phyloP scores from a whole-genome alignment of 306 rosid species.

The Castanospermum australe region DNA sequence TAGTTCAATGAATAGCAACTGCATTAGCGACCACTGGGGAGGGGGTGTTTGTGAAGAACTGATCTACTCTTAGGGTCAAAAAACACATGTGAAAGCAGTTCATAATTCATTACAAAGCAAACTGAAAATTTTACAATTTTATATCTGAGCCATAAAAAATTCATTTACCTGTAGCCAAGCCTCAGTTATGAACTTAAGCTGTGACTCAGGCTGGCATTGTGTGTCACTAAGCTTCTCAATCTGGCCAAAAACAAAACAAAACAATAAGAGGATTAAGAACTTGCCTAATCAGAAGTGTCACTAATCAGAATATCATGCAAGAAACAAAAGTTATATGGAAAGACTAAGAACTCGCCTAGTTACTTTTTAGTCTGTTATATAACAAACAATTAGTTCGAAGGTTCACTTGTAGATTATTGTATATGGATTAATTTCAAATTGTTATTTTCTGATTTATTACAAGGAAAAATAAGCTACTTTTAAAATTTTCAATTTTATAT shows the following conservation, averaged over 20 bases:
- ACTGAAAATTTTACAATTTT: neutral
- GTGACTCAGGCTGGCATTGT: slow-evolving; percentile 96
- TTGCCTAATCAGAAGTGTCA: too few species aligned
- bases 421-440: too few species aligned
- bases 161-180: slow-evolving; percentile 89
- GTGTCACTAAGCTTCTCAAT: slow-evolving; percentile 88
- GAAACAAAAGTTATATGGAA: neutral
- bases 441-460: neutral
- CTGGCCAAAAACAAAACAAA: slow-evolving; percentile 45
- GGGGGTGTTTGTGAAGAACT: neutral
- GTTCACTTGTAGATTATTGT: too few species aligned
- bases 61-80: neutral
- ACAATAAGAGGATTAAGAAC: neutral
- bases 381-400: too few species aligned
- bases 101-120: neutral
- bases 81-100: neutral
- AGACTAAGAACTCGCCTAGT: too few species aligned
- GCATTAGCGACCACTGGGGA: neutral
- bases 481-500: neutral
- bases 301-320: neutral
- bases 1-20: slow-evolving; percentile 2
- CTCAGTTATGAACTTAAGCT: slow-evolving; percentile 92
- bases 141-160: neutral
- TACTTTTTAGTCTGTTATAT: too few species aligned
- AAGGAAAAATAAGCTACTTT: neutral